A percentile compares a stretch with the other conserved stretches of the same genome.
Conservation (phyloP, 2,329 filamentous ascomycete genomes). For the Zasmidium citrigriseum region DNA sequence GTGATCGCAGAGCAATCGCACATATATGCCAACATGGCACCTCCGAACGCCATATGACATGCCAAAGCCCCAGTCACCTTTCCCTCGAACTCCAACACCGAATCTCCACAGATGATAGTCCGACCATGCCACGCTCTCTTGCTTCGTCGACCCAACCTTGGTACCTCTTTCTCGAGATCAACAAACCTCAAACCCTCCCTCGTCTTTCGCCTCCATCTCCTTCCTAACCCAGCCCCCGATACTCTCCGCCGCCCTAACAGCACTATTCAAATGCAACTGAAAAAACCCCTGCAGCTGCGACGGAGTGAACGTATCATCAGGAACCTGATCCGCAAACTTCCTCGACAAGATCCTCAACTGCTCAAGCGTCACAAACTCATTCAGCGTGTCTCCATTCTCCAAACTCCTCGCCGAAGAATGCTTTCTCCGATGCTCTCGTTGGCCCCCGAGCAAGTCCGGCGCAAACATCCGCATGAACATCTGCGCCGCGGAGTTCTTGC, state of each 20-base stretch:
- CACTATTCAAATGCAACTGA: constrained; percentile 24
- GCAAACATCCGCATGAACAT: constrained; percentile 30
- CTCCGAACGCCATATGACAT: background rate
- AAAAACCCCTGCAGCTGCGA: constrained; percentile 29
- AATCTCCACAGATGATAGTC: no score
- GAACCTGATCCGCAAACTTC: constrained; percentile 22
- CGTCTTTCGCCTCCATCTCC: constrained; percentile 9
- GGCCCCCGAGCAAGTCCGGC: constrained; percentile 23
- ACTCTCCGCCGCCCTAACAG: constrained; percentile 19
- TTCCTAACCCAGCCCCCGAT: constrained; percentile 22
- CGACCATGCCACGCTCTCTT: no score
- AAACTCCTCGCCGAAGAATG: background rate
- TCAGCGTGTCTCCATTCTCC: constrained; percentile 4
- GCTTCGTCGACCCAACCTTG: no score
- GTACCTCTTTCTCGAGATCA: no score
- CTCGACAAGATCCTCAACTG: constrained; percentile 23
- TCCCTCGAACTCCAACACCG: no score
- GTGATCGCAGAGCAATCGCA: no score
- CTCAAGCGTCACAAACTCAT: constrained; percentile 24
- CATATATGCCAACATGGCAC: no score
- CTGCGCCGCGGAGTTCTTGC: constrained; percentile 18
- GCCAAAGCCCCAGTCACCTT: background rate
- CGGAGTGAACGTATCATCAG: constrained; percentile 26
- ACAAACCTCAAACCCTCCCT: constrained; percentile 6
- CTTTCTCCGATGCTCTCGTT: background rate